A percentile compares a stretch with the other conserved stretches of the same genome.
Evolutionary conservation across 345 rosid species (phyloP).

Genomic region (Arabis hirsuta): DNA sequence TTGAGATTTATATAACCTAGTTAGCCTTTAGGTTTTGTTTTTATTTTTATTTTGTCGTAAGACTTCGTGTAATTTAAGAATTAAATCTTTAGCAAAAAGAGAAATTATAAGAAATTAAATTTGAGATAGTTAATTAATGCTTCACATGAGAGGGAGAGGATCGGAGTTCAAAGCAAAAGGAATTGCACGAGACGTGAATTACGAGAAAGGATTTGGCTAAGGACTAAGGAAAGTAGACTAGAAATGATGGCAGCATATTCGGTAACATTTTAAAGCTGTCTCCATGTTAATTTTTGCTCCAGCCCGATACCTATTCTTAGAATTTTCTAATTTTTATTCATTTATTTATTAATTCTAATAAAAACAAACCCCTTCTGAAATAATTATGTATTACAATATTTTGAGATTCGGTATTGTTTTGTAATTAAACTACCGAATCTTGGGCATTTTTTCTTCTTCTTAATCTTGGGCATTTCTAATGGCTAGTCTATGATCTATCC

Average conservation of each 20-base stretch:
- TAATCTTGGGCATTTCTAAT: not conserved
- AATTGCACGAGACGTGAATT: slow-evolving; percentile 38
- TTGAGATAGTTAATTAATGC: not conserved
- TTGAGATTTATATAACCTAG: no score
- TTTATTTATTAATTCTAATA: not conserved
- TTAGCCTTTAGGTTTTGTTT: no score
- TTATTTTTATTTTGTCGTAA: no score
- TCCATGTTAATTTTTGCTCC: slow-evolving; percentile 50
- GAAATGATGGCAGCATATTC: slow-evolving; percentile 58
- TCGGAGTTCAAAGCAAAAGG: slow-evolving; percentile 34
- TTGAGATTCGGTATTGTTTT: not conserved
- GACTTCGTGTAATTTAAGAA: not conserved
- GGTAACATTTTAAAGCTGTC: slow-evolving; percentile 55
- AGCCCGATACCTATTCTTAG: slow-evolving; percentile 25
- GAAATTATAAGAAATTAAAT: no score
- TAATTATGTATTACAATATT: not conserved
- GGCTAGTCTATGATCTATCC: not conserved
- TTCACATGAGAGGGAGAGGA: slow-evolving; percentile 6
- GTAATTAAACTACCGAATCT: not conserved
- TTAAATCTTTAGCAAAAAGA: no score
- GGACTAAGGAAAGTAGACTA: slow-evolving; percentile 37
- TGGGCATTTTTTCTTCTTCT: no score
- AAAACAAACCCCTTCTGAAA: not conserved
- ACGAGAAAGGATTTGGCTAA: slow-evolving; percentile 37
- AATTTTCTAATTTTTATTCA: slow-evolving; percentile 1